Conservation (phyloP, 2,329 filamentous ascomycete genomes). For the Aspergillus sp. region DNA sequence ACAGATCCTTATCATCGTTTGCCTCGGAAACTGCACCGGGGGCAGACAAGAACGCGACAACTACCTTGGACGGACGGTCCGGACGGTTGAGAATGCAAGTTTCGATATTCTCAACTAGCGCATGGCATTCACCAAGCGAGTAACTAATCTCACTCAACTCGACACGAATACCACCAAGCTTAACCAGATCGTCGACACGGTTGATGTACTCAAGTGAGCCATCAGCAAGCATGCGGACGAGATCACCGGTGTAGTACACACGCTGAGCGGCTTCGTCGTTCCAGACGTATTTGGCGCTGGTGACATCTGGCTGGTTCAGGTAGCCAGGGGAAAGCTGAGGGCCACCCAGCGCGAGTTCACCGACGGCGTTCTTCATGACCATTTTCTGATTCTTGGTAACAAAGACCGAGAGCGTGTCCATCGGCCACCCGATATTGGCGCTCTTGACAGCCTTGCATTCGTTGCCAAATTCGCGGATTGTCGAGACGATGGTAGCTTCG, state of each 20-base stretch:
- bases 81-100: constrained; percentile 23
- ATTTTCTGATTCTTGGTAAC: constrained; percentile 18
- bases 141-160: constrained; percentile 28
- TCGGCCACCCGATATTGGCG: constrained; percentile 25
- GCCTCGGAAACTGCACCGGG: constrained; percentile 7
- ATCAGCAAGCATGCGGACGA: constrained; percentile 28
- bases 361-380: constrained; percentile 20
- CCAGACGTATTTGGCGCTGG: constrained; percentile 24
- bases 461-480: constrained; percentile 21
- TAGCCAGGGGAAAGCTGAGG: constrained; percentile 24
- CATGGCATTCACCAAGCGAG: constrained; percentile 22
- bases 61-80: constrained; percentile 21
- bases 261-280: constrained; percentile 15
- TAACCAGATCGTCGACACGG: constrained; percentile 35
- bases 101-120: constrained; percentile 25
- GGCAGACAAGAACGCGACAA: constrained; percentile 30
- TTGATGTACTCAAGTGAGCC: constrained; percentile 32
- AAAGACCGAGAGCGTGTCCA: constrained; percentile 23
- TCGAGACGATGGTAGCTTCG: constrained; percentile 29
- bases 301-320: constrained; percentile 22
- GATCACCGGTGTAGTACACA: constrained; percentile 29
- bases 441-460: constrained; percentile 17
- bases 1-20: constrained; percentile 1
- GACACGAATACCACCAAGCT: constrained; percentile 36
- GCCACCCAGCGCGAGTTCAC: constrained; percentile 23